Conservation (phyloP, 1,284 basidiomycete species). For the Pseudozyma sp. region DNA sequence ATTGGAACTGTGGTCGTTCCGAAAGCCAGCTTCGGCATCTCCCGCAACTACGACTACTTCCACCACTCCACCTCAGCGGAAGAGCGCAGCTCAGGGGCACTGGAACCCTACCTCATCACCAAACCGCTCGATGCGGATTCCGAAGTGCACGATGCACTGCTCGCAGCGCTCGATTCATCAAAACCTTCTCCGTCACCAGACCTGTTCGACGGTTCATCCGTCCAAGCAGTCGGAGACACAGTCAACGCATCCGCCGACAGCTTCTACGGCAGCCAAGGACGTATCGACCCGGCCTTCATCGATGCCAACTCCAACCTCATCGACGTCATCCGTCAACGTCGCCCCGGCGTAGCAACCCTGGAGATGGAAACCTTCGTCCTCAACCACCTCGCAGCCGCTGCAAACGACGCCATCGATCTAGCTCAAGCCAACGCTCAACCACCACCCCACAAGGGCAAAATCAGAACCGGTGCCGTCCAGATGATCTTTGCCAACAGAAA, state of each 20-base stretch:
- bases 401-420: constrained; percentile 47
- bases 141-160: constrained; percentile 71
- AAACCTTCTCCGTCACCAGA: constrained; percentile 7
- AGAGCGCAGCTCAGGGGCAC: constrained; percentile 26
- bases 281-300: constrained; percentile 78
- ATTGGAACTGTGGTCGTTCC: constrained; percentile 82
- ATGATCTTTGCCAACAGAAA: constrained; percentile 85
- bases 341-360: constrained; percentile 71
- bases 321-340: constrained; percentile 71
- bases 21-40: constrained; percentile 76
- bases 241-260: constrained; percentile 67
- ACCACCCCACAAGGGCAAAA: constrained; percentile 69
- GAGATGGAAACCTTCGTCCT: constrained; percentile 68
- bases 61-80: constrained; percentile 39
- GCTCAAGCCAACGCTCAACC: constrained; percentile 15
- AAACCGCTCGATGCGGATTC: constrained; percentile 76
- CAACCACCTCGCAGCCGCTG: constrained; percentile 57
- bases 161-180: constrained; percentile 37
- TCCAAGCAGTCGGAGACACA: constrained; percentile 45
- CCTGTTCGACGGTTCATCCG: constrained; percentile 28
- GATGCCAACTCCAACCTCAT: constrained; percentile 80
- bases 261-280: constrained; percentile 86
- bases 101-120: constrained; percentile 77
- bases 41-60: constrained; percentile 79
- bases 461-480: constrained; percentile 81